phyloP scores from a whole-genome alignment of 1,139 yeast genomes.

The Zygoascus meyerae region DNA sequence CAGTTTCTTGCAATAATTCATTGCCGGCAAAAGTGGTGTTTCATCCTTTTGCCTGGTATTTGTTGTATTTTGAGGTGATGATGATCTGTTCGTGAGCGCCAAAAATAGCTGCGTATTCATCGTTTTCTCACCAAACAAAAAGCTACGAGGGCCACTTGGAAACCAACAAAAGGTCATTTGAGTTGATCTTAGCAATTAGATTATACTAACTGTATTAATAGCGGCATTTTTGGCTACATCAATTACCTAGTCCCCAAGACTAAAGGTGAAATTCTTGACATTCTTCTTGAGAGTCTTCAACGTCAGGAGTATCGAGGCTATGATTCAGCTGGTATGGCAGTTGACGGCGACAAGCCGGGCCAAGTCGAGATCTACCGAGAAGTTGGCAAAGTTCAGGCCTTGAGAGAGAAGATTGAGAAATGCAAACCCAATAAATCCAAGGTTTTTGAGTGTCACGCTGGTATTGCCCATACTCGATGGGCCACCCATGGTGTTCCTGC shows the following conservation, averaged over 20 bases:
- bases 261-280: conserved; percentile 87
- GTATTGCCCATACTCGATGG: conserved; percentile 99
- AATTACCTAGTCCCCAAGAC: conserved; percentile 89
- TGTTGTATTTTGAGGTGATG: too few relatives aligned
- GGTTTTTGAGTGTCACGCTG: conserved; percentile 79
- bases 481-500: conserved; percentile 98
- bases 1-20: too few relatives aligned
- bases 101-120: too few relatives aligned
- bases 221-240: conserved; percentile 98
- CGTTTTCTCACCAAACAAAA: too few relatives aligned
- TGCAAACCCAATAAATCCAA: conserved; percentile 49
- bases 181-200: not conserved
- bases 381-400: conserved; percentile 85
- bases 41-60: too few relatives aligned
- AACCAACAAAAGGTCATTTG: too few relatives aligned
- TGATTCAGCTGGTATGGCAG: conserved; percentile 94
- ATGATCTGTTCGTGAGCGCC: too few relatives aligned
- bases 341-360: conserved; percentile 64
- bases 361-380: conserved; percentile 67
- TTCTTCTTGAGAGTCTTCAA: conserved; percentile 84
- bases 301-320: conserved; percentile 97
- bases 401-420: conserved; percentile 59
- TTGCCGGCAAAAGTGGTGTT: too few relatives aligned
- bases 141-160: too few relatives aligned
- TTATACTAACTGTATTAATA: conserved; percentile 11